Percentiles rank a stretch among this genome's conserved stretches.
These are phyloP conservation scores for Karstenula rhodostoma DNA, from an alignment of 2,329 filamentous ascomycete species.

Conservation along the genomic window DNA sequence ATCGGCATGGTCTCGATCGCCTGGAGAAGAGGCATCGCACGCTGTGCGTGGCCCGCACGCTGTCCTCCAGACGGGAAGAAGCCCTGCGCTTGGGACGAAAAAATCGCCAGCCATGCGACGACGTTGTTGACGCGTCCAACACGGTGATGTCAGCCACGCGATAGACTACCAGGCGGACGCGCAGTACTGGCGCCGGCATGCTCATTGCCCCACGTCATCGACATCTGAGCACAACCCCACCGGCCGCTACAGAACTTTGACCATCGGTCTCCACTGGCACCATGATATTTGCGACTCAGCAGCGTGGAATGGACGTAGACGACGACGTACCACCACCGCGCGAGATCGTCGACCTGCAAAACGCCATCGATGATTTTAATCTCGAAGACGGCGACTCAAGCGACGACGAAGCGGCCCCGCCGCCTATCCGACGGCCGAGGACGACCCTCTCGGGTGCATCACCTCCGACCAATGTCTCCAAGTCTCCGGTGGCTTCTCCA, in stretches of 20 bases:
- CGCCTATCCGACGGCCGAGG: slow-evolving; percentile 9
- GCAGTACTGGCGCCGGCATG: slow-evolving; percentile 4
- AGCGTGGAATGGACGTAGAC: slow-evolving; percentile 19
- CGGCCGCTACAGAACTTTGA: not conserved
- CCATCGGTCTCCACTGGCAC: not conserved
- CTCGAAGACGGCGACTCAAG: slow-evolving; percentile 23
- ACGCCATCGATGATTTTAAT: slow-evolving; percentile 20
- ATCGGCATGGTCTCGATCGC: not conserved
- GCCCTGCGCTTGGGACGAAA: not conserved
- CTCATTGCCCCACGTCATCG: slow-evolving; percentile 13
- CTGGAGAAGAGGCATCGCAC: not conserved
- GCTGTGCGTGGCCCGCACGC: not conserved
- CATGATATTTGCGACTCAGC: slow-evolving; percentile 3
- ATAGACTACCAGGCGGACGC: slow-evolving; percentile 1
- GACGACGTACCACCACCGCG: slow-evolving; percentile 17
- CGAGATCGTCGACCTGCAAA: slow-evolving; percentile 23
- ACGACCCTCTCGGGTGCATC: slow-evolving; percentile 6
- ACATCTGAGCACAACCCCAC: slow-evolving; percentile 1
- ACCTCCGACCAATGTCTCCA: not conserved
- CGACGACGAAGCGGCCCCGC: slow-evolving; percentile 28
- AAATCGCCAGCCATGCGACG: not conserved
- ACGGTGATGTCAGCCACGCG: slow-evolving; percentile 17
- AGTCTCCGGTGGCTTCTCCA: slow-evolving; percentile 3
- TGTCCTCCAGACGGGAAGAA: not conserved
- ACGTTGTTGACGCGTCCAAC: not conserved